Conservation (phyloP, 148 eudicot genomes). For the Silene latifolia region DNA sequence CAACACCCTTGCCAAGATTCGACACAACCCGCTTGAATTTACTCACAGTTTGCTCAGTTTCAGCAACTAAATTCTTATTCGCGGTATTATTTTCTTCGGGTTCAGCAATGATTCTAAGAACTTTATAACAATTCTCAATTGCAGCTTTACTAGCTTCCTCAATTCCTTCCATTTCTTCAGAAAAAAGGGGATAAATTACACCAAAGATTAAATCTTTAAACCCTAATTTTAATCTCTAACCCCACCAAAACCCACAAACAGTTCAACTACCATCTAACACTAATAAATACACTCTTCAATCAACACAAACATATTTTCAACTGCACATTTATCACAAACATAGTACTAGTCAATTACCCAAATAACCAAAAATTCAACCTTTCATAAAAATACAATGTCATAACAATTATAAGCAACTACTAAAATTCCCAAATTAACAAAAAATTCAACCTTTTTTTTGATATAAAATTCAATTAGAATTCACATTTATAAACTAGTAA, state of each 20-base stretch:
- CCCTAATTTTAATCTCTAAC: slow-evolving; percentile 17
- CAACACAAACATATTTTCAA: slow-evolving; percentile 17
- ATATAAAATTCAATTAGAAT: too few species aligned
- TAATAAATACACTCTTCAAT: slow-evolving; percentile 21
- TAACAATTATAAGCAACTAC: too few species aligned
- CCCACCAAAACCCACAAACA: slow-evolving; percentile 19
- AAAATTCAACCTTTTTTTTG: too few species aligned
- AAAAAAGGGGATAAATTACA: slow-evolving; percentile 4
- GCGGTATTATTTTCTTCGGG: slow-evolving; percentile 46
- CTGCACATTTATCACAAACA: slow-evolving; percentile 13
- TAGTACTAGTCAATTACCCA: slow-evolving; percentile 8
- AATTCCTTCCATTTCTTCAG: slow-evolving; percentile 55
- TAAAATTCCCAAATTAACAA: too few species aligned
- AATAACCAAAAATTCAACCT: slow-evolving; percentile 5
- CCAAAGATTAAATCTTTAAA: slow-evolving; percentile 14
- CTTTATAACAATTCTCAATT: slow-evolving; percentile 71
- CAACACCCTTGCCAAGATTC: slow-evolving; percentile 52
- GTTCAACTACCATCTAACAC: slow-evolving; percentile 23
- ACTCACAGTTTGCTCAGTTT: slow-evolving; percentile 62
- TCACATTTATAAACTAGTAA: background rate
- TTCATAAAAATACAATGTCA: background rate
- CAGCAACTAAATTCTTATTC: slow-evolving; percentile 37
- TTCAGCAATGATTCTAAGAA: slow-evolving; percentile 51
- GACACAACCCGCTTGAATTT: slow-evolving; percentile 75
- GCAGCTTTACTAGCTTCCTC: slow-evolving; percentile 77